phyloP scores from a whole-genome alignment of 306 rosid species.

The Vigna angularis region DNA sequence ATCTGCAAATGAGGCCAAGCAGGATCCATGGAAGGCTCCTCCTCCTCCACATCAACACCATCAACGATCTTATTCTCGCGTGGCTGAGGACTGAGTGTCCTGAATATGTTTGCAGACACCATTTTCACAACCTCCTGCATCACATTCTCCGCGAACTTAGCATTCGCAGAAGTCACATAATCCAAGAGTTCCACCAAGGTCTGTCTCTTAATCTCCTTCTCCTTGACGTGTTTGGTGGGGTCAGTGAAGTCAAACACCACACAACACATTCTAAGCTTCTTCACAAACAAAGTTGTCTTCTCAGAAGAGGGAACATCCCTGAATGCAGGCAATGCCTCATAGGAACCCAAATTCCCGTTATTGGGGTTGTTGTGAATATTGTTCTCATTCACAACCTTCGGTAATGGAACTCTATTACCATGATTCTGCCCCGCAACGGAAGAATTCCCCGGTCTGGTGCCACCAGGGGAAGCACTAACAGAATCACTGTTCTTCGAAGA shows the following conservation, averaged over 20 bases:
- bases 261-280: constrained; percentile 69
- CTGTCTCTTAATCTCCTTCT: constrained; percentile 76
- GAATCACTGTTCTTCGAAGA: constrained; percentile 51
- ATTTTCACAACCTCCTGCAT: constrained; percentile 73
- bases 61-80: constrained; percentile 68
- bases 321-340: constrained; percentile 73
- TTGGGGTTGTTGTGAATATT: constrained; percentile 43
- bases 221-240: constrained; percentile 70
- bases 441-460: constrained; percentile 53
- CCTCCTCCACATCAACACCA: constrained; percentile 85
- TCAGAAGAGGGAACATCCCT: constrained; percentile 76
- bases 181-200: constrained; percentile 79
- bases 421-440: constrained; percentile 52
- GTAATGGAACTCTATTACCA: constrained; percentile 51
- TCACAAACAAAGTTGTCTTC: constrained; percentile 68
- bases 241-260: constrained; percentile 79
- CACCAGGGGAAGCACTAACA: constrained; percentile 33
- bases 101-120: constrained; percentile 75
- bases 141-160: constrained; percentile 64
- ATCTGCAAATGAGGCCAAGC: constrained; percentile 89
- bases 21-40: constrained; percentile 85
- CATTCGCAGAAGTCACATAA: constrained; percentile 66
- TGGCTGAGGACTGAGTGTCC: constrained; percentile 75
- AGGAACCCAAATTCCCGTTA: constrained; percentile 61
- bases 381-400: constrained; percentile 44